A percentile compares a stretch with the other conserved stretches of the same genome.
Conservation (phyloP, 768 basidiomycete genomes). For the Nidularia pulvinata region DNA sequence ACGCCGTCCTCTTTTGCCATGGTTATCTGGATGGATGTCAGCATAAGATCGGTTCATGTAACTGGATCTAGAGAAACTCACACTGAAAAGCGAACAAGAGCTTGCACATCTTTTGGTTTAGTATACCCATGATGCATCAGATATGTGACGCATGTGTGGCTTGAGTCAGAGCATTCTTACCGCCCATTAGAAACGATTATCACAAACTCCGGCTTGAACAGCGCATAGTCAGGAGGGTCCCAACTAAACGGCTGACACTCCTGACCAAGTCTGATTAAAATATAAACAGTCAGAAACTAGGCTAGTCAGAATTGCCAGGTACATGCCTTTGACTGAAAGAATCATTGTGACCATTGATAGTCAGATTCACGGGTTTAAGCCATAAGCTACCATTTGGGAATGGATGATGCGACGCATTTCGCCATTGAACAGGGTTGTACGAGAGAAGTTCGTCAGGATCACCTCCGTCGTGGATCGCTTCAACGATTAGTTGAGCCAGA, state of each 20-base stretch:
- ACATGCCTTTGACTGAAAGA: slow-evolving; percentile 53
- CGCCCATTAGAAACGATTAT: slow-evolving; percentile 59
- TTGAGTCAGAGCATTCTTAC: slow-evolving; percentile 14
- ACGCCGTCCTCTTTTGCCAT: slow-evolving; percentile 60
- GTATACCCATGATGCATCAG: neutral
- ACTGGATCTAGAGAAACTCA: slow-evolving; percentile 15
- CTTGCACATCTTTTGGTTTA: slow-evolving; percentile 33
- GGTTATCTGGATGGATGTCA: slow-evolving; percentile 37
- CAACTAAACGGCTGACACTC: slow-evolving; percentile 41
- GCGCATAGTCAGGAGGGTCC: slow-evolving; percentile 34
- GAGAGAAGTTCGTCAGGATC: slow-evolving; percentile 43
- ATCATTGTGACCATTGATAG: slow-evolving; percentile 48
- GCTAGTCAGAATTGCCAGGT: slow-evolving; percentile 8
- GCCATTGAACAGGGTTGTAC: slow-evolving; percentile 52
- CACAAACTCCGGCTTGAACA: slow-evolving; percentile 49
- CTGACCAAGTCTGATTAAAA: slow-evolving; percentile 33
- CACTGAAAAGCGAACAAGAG: slow-evolving; percentile 46
- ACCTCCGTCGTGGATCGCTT: slow-evolving; percentile 35
- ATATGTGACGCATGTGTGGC: too few species aligned
- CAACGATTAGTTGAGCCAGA: slow-evolving; percentile 48
- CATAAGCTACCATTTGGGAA: slow-evolving; percentile 43
- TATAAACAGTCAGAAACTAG: neutral
- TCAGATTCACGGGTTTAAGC: slow-evolving; percentile 38
- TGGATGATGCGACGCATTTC: slow-evolving; percentile 38
- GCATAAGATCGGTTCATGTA: neutral